phyloP scores from a whole-genome alignment of 495 filamentous ascomycete genomes.

The Aeminium ludgeri region DNA sequence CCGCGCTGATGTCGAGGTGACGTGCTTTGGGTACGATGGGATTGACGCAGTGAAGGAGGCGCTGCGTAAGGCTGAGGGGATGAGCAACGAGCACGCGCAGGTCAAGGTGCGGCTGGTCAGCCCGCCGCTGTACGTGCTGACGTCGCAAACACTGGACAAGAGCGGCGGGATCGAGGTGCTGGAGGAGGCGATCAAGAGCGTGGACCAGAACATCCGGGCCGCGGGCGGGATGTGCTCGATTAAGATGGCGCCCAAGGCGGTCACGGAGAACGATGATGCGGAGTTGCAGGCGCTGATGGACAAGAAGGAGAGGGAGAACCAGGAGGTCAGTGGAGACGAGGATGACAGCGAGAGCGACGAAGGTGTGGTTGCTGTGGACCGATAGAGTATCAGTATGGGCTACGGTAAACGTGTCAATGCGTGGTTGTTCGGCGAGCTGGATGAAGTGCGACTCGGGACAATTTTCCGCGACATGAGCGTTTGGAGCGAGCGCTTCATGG shows the following conservation, averaged over 20 bases:
- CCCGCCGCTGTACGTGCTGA: slow-evolving; percentile 85
- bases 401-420: too few relatives aligned
- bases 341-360: slow-evolving; percentile 86
- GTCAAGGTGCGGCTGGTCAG: slow-evolving; percentile 95
- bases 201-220: slow-evolving; percentile 54
- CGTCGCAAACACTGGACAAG: slow-evolving; percentile 90
- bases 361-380: slow-evolving; percentile 27
- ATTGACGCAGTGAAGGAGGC: slow-evolving; percentile 95
- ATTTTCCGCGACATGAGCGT: too few relatives aligned
- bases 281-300: slow-evolving; percentile 96
- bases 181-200: slow-evolving; percentile 74
- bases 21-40: slow-evolving; percentile 94
- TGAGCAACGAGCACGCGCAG: slow-evolving; percentile 73
- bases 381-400: background rate
- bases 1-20: slow-evolving; percentile 93
- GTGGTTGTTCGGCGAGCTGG: too few relatives aligned
- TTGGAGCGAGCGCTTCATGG: too few relatives aligned
- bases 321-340: slow-evolving; percentile 91
- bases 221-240: slow-evolving; percentile 64
- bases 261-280: slow-evolving; percentile 94
- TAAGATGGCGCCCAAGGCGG: slow-evolving; percentile 97
- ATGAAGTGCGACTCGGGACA: too few relatives aligned
- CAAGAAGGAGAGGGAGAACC: slow-evolving; percentile 95
- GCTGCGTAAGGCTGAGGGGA: slow-evolving; percentile 69
- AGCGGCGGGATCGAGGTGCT: slow-evolving; percentile 61